phyloP scores from a whole-genome alignment of 176 grass and related monocot genomes.

The Chrysopogon serrulatus region DNA sequence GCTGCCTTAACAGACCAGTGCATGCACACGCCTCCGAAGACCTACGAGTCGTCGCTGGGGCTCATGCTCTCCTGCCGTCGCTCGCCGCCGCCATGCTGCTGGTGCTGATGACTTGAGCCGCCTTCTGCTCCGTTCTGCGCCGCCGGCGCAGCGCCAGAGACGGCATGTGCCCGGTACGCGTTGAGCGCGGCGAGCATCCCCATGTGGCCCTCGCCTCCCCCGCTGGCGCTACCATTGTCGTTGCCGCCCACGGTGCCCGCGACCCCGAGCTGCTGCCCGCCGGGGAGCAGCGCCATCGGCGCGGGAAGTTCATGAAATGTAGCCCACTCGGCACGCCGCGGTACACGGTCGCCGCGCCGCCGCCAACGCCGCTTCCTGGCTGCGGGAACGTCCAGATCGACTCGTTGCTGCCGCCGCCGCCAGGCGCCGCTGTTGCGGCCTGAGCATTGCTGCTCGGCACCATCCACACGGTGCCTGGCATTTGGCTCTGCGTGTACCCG shows the following conservation, averaged over 20 bases:
- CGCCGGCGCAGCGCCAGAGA: conserved; percentile 21
- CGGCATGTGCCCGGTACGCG: conserved; percentile 55
- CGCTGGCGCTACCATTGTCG: neutral
- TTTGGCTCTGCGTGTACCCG: conserved; percentile 77
- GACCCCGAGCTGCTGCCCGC: conserved; percentile 46
- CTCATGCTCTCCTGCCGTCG: conserved; percentile 69
- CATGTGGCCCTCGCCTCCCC: conserved; percentile 30
- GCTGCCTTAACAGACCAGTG: conserved; percentile 1
- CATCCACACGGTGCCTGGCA: conserved; percentile 86
- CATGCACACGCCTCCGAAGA: neutral
- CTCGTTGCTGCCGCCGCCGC: conserved; percentile 32
- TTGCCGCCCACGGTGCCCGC: neutral
- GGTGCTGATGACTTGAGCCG: neutral
- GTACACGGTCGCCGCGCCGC: conserved; percentile 42
- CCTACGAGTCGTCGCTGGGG: conserved; percentile 79
- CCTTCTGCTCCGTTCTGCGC: conserved; percentile 29
- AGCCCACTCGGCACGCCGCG: conserved; percentile 69
- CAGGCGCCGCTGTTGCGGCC: neutral
- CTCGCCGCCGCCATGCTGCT: conserved; percentile 19
- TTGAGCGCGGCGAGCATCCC: conserved; percentile 48
- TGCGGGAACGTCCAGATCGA: conserved; percentile 86
- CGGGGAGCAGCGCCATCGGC: conserved; percentile 40
- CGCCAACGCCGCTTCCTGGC: conserved; percentile 2
- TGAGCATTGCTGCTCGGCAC: conserved; percentile 68
- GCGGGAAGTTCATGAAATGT: conserved; percentile 59